Evolutionary conservation across 2,329 filamentous ascomycete species (phyloP).

Genomic region (Colletotrichum sp.): DNA sequence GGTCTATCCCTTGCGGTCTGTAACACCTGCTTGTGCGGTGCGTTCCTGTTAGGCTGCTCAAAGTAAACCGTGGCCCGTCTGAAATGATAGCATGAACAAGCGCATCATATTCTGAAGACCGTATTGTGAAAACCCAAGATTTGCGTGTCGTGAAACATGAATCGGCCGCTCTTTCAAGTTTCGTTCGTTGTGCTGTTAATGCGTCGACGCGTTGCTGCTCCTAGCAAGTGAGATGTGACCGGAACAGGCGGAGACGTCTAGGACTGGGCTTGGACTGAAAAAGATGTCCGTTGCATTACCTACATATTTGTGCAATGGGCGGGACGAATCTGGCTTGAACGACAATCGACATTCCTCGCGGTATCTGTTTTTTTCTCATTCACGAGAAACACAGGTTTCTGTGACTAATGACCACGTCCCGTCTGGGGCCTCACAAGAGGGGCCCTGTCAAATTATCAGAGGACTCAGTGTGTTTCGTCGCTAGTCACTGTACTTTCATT

Average conservation of each 20-base stretch:
- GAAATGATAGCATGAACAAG: fast-evolving
- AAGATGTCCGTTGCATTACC: too few species aligned
- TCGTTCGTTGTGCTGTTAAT: neutral
- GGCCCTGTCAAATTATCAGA: too few species aligned
- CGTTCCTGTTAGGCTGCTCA: fast-evolving
- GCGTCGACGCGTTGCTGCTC: neutral
- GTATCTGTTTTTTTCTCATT: too few species aligned
- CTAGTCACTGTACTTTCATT: too few species aligned
- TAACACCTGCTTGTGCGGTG: fast-evolving
- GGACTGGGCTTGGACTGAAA: neutral
- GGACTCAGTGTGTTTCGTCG: too few species aligned
- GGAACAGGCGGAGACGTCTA: neutral
- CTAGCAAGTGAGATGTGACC: neutral
- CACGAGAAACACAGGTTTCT: too few species aligned
- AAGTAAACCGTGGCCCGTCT: fast-evolving
- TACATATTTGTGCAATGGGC: too few species aligned
- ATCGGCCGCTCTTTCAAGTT: neutral
- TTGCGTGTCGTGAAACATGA: neutral
- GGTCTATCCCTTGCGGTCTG: neutral
- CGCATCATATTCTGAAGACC: neutral
- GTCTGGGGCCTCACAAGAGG: too few species aligned
- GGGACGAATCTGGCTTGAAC: too few species aligned
- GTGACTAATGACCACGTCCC: too few species aligned
- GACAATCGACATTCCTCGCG: too few species aligned
- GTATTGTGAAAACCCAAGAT: too few species aligned